Evolutionary conservation across 495 filamentous ascomycete genomes (phyloP), one percentile per base, ranked within the genome.

Genomic region (Bacidia gigantensis): DNA sequence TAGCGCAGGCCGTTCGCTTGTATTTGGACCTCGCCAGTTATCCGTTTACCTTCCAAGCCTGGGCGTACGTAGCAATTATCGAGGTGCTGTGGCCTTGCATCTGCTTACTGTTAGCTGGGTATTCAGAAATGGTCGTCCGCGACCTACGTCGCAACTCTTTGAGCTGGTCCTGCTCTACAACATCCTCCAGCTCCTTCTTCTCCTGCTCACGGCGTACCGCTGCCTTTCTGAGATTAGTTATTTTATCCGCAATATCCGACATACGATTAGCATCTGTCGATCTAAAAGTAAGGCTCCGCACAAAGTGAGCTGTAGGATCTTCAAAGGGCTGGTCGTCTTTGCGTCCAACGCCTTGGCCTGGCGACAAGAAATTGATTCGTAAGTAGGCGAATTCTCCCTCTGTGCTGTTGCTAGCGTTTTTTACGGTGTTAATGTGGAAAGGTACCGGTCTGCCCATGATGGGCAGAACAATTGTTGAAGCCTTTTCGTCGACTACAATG

Each of bases 241-340:
- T 95, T 59, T 90, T 82, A 21, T 83, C 81, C 3, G 87, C 83
- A 51, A 99, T 89, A 52, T 87, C 83, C 18, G 87, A 81, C 63
- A 97, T 84, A 39, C 93, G 80, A 44, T 86, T 79, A 45, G 86
- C 81, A 61, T 97, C 86, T 52, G 82, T 86, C 23, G 89, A 95
- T 49, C 89, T 78, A 67, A 97, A 88, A 0, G 93, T 97, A 63
- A 99, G 72, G 64, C 89, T 95, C 52, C 93, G 78, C 26, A 99
- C 81, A 58, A 99, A 99, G 62, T 97, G 90, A 2, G 93, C 93
- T 3, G 84, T 83, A 2, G 90, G 78, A 61, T 99, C 93, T 68
- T 99, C 93, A 57, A 99, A 99, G 0, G 93, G 93, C 63, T 96
- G 88, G 57, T 99, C 93, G 66, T 99, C 93, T 65, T 97, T 99